Base-by-base conservation (phyloP, 2,329 filamentous ascomycete species). In the Calonectria honghensis region DNA sequence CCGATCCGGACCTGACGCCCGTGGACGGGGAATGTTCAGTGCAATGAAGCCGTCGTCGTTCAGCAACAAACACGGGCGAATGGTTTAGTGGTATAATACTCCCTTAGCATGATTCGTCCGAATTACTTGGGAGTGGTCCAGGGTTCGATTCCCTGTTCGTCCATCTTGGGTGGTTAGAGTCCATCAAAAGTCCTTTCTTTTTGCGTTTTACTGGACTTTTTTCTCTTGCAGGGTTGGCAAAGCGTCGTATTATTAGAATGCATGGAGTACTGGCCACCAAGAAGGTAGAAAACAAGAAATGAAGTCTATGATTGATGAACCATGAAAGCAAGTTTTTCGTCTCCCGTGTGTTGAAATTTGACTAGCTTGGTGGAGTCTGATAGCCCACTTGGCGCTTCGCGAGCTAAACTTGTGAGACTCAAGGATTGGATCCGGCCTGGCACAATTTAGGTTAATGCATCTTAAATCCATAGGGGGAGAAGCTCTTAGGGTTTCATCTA, bases 131-230 rank as follows among this genome's bases (percentile, higher is more conserved):
- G 39, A 61, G 52, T 61, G 57, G 48, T 64, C 68, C 68, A 71
- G 59, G 68, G 67, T 69, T 68, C 66, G 67, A 69, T 69, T 61
- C 67, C 65, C 52, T 69, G 54, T 52, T 54, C 48, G 52, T 61
- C 52, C 67, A 69, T 50, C 31, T 6, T 9, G 24, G 51, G 51
- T 48, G 66, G 67, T 69, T 57, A 27, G 20, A 69, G 1, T 48
- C 67, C 67, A 27, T 32, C 67, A 50, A 37, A 50, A 6, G 14
- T 69, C 52, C 67, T 59, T 59, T n/a, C 20, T 61, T 69, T 69
- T 69, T 63, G 32, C 57, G 20, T 61, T 41, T 63, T 27, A 24
- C 9, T 41, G 57, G 57, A 29, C 57, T 41, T 9, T 16, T 27
- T 24, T 29, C 37, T 29, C n/a, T 41, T 41, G 57, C 37, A 20